Conservation (phyloP, 768 basidiomycete species). For the Cystofilobasidium macerans region DNA sequence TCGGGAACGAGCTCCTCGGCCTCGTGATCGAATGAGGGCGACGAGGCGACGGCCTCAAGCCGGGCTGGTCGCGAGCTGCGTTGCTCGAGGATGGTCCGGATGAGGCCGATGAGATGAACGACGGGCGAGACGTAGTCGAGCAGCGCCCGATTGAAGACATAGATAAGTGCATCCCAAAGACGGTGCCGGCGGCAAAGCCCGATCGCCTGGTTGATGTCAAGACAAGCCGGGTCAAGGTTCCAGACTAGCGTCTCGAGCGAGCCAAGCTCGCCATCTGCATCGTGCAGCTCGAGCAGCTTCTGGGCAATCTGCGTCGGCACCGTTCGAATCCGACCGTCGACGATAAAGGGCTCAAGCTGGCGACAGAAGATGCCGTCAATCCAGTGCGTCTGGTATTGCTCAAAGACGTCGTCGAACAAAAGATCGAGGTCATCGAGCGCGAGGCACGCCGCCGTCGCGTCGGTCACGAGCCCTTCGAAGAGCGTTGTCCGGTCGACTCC, state of each 20-base stretch:
- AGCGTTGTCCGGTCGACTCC: slow-evolving; percentile 85
- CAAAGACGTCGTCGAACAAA: slow-evolving; percentile 86
- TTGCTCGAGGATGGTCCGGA: slow-evolving; percentile 55
- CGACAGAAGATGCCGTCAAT: slow-evolving; percentile 74
- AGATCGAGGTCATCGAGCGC: slow-evolving; percentile 71
- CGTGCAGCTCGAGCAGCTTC: slow-evolving; percentile 65
- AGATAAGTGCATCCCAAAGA: slow-evolving; percentile 87
- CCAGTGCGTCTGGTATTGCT: slow-evolving; percentile 70
- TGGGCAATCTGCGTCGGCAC: slow-evolving; percentile 85
- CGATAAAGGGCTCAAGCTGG: slow-evolving; percentile 69
- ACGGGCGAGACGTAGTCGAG: slow-evolving; percentile 80
- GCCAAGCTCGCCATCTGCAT: slow-evolving; percentile 56
- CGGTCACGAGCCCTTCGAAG: slow-evolving; percentile 70
- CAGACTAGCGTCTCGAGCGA: slow-evolving; percentile 81
- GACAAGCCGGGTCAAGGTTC: slow-evolving; percentile 81
- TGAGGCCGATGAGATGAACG: slow-evolving; percentile 67
- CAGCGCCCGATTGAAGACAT: slow-evolving; percentile 81
- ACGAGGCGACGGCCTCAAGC: slow-evolving; percentile 24
- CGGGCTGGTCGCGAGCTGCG: slow-evolving; percentile 36
- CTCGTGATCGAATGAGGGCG: slow-evolving; percentile 31
- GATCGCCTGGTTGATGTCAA: slow-evolving; percentile 91
- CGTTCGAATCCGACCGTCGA: slow-evolving; percentile 57
- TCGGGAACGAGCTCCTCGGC: slow-evolving; percentile 55
- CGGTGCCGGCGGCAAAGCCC: slow-evolving; percentile 67
- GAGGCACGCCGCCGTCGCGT: slow-evolving; percentile 63